phyloP scores from a whole-genome alignment of 805 yeast genomes.

The Blastobotrys terrestris region DNA sequence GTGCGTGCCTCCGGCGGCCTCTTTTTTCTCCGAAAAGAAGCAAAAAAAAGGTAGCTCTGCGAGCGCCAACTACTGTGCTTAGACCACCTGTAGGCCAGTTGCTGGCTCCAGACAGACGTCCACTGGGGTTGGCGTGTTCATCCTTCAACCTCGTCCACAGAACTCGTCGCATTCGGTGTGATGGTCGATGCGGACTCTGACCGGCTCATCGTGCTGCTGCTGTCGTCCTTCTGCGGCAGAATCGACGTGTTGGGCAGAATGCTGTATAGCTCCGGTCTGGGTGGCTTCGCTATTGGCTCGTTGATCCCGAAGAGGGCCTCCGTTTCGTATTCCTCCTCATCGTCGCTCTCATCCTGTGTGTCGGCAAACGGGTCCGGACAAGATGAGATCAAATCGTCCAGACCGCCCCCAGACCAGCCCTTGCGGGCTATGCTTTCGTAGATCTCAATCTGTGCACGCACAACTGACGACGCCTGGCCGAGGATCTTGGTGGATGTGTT shows the following conservation, averaged over 20 bases:
- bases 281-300: constrained; percentile 4
- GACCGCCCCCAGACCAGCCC: constrained; percentile 84
- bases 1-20: too few relatives aligned
- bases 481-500: constrained; percentile 52
- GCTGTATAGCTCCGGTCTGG: constrained; percentile 16
- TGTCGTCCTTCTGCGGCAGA: constrained; percentile 16
- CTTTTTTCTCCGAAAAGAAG: too few relatives aligned
- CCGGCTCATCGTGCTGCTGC: background rate
- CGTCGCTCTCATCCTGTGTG: constrained; percentile 22
- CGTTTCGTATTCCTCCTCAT: constrained; percentile 4
- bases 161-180: background rate
- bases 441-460: constrained; percentile 75
- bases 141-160: background rate
- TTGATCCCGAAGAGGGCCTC: constrained; percentile 1
- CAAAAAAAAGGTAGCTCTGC: too few relatives aligned
- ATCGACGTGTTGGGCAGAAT: constrained; percentile 26
- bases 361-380: constrained; percentile 60
- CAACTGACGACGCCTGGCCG: constrained; percentile 52
- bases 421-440: constrained; percentile 75
- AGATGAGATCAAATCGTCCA: constrained; percentile 57
- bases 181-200: constrained; percentile 1
- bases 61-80: too few relatives aligned
- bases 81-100: too few relatives aligned
- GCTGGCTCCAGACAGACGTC: too few relatives aligned
- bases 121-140: too few relatives aligned